These are phyloP conservation scores for Astrephomene gubernaculifera DNA, from an alignment of 139 green algal genomes.

Conservation along the genomic window DNA sequence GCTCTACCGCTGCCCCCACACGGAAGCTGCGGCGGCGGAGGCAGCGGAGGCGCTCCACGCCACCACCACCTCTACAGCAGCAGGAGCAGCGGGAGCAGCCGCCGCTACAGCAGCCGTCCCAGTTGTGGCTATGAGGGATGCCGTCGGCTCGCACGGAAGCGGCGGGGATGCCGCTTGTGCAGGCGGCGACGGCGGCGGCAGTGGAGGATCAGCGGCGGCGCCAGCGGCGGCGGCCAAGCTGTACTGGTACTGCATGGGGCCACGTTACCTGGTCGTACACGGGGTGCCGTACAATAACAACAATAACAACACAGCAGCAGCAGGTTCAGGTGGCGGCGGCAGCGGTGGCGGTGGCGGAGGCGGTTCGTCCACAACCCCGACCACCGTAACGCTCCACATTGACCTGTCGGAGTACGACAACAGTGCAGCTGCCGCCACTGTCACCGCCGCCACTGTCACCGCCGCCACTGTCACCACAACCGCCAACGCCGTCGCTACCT, in stretches of 20 bases:
- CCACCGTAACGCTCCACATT: neutral
- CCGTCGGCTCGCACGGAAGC: neutral
- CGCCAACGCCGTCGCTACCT: too few species aligned
- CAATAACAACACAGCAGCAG: too few species aligned
- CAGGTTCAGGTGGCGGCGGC: too few species aligned
- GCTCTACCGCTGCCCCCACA: conserved; percentile 16
- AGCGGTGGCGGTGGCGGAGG: too few species aligned
- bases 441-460: neutral
- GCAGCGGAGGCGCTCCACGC: neutral
- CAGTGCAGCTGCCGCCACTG: neutral
- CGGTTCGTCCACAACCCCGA: too few species aligned
- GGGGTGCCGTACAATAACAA: neutral
- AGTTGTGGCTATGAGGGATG: neutral
- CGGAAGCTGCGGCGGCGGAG: neutral
- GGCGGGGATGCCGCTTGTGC: neutral
- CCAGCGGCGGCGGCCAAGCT: neutral
- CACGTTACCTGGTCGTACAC: conserved; percentile 29
- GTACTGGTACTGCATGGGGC: conserved; percentile 24
- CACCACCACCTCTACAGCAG: too few species aligned
- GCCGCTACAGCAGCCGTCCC: neutral
- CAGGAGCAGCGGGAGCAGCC: neutral
- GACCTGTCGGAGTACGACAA: conserved; percentile 32
- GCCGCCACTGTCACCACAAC: neutral
- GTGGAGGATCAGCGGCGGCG: neutral
- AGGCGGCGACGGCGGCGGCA: neutral